Percentiles rank a stretch among this genome's conserved stretches.
Conservation (phyloP, 768 basidiomycete genomes). For the Stropharia rugosoannulata region DNA sequence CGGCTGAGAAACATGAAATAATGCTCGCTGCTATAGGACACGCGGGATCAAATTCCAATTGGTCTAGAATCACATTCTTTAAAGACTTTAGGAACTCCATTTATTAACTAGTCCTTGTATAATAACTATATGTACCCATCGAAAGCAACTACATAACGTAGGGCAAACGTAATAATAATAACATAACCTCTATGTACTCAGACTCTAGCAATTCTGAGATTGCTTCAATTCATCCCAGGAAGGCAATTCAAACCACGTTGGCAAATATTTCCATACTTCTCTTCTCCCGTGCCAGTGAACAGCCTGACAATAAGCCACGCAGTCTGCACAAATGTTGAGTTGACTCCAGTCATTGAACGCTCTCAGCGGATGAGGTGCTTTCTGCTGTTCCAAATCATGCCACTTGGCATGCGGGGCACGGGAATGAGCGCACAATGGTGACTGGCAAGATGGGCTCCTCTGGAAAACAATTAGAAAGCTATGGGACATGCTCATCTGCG, state of each 20-base stretch:
- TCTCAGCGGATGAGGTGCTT: constrained; percentile 33
- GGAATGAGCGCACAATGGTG: constrained; percentile 30
- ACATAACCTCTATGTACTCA: no score
- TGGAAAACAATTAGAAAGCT: constrained; percentile 41
- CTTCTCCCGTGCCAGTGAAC: constrained; percentile 31
- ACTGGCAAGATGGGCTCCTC: constrained; percentile 27
- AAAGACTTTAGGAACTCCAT: not conserved
- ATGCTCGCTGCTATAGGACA: no score
- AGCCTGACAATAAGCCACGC: constrained; percentile 29
- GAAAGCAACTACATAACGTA: not conserved
- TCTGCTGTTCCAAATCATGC: constrained; percentile 37
- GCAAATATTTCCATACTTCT: constrained; percentile 39
- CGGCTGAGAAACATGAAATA: constrained; percentile 9
- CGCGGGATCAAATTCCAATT: not conserved
- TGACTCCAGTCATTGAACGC: constrained; percentile 32
- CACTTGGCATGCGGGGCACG: constrained; percentile 42
- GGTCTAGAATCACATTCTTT: no score
- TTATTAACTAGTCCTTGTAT: not conserved
- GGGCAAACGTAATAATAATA: not conserved
- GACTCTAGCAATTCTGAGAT: constrained; percentile 19
- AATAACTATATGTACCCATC: not conserved
- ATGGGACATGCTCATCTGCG: constrained; percentile 40
- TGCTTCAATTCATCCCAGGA: constrained; percentile 33
- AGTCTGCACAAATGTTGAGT: constrained; percentile 34
- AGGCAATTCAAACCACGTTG: constrained; percentile 36